Evolutionary conservation across 768 basidiomycete genomes (phyloP).

Genomic region (Plicaturopsis crispa): DNA sequence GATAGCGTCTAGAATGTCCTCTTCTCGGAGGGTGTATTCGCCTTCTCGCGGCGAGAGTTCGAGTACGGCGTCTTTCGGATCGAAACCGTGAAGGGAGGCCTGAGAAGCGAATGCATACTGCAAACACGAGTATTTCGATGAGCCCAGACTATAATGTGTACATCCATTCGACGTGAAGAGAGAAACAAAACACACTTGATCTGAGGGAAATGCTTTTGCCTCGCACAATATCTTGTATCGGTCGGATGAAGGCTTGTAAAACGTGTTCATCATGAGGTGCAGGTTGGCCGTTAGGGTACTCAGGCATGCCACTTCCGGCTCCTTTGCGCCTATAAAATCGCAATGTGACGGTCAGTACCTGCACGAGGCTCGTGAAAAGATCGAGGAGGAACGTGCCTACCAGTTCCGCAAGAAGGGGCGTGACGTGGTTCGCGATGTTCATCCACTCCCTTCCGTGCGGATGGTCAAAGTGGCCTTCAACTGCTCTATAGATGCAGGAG

Average conservation of each 20-base stretch:
- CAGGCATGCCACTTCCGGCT: slow-evolving; percentile 93
- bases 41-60: slow-evolving; percentile 75
- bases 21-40: slow-evolving; percentile 79
- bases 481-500: slow-evolving; percentile 57
- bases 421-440: slow-evolving; percentile 63
- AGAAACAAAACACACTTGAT: slow-evolving; percentile 56
- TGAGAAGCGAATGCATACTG: slow-evolving; percentile 98
- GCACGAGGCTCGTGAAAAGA: no score
- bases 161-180: slow-evolving; percentile 3
- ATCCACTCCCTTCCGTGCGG: slow-evolving; percentile 83
- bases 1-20: slow-evolving; percentile 79
- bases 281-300: slow-evolving; percentile 92
- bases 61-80: slow-evolving; percentile 66
- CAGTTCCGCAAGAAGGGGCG: slow-evolving; percentile 69
- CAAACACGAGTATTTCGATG: not conserved
- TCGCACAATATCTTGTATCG: slow-evolving; percentile 96
- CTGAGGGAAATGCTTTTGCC: slow-evolving; percentile 90
- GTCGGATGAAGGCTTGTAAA: slow-evolving; percentile 81
- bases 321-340: slow-evolving; percentile 60
- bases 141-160: not conserved
- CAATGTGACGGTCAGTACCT: slow-evolving; percentile 12
- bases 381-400: slow-evolving; percentile 77
- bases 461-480: slow-evolving; percentile 86
- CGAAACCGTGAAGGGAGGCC: slow-evolving; percentile 68
- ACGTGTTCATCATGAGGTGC: slow-evolving; percentile 89